Base-by-base conservation (phyloP, 2,329 filamentous ascomycete species). In the Colletotrichum sp. region DNA sequence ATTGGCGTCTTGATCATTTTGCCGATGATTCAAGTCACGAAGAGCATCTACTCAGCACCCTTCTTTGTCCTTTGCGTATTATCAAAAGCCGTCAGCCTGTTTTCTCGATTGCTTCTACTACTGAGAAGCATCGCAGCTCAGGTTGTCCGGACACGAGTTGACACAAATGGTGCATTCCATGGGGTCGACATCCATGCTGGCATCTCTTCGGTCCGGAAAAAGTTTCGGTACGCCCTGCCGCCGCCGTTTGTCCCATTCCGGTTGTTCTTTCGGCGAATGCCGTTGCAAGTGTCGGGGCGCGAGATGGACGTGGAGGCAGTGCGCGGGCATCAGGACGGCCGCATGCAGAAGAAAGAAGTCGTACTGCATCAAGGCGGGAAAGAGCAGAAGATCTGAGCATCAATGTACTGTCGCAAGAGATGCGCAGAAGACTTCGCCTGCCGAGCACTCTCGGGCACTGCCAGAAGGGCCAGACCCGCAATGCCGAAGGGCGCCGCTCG, bases 51-150 rank as follows among this genome's bases (percentile, higher is more conserved):
- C 59, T 24, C 28, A 34, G 28, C 59, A 16, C 9, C 30, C 0
- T 6, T 34, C 1, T 15, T 62, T 3, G 18, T 32, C 18, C 0
- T 32, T 21, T 4, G 59, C 59, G 5, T 63, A n/a, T 21, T 7
- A 6, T 30, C 12, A 21, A 63, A 34, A 63, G 32, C n/a, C 6
- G n/a, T 30, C 3, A 16, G 3, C 6, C 0, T 15, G 2, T 15
- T 2, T 16, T 2, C 5, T 32, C 2, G 3, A 6, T 30, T 18
- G 1, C 2, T 13, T 15, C 3, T 32, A 7, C 28, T 36, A 4
- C 6, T 24, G 59, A 63, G 30, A 21, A 3, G 12, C 12, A 62
- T 63, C 18, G 30, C 18, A 32, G n/a, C 30, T 9, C 59, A 63
- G 30, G 28, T n/a, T 30, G 59, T 24, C 8, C 6, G 59, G 7